Evolutionary conservation across 768 basidiomycete species (phyloP), one percentile per base, ranked within the genome.

Genomic region (Ramaria rubella): DNA sequence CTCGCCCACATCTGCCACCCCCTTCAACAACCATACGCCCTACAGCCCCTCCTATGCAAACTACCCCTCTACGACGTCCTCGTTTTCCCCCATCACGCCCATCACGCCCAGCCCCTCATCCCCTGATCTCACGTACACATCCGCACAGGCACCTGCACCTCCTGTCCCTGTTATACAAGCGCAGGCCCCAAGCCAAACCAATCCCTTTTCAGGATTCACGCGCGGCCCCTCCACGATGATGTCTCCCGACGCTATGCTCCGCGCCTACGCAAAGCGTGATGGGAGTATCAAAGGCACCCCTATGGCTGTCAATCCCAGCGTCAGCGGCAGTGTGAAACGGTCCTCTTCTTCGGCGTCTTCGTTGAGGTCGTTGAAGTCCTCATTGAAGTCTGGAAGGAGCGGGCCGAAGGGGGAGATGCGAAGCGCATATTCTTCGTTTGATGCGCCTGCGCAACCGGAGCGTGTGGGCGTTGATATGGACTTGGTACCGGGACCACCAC

Each of bases 171-270:
- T n/a, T n/a, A n/a, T n/a, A n/a, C 14, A 34, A 12, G 34, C 59
- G 4, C 42, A 55, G 31, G 15, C 38, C n/a, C 34, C 48, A 23
- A 51, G 45, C 17, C 42, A 55, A 5, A 57, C 23, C 34, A 56
- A 49, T 43, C 52, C 58, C n/a, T 55, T 57, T 26, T 36, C 53
- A 9, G 42, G 60, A 1, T 57, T 59, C 34, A 36, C 46, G 14
- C 52, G 33, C 29, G 52, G 53, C 31, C 73, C 76, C 24, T 73
- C 69, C 1, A 72, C 62, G 31, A 61, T 70, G 48, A 79, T 79
- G 77, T 75, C 77, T 1, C 87, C 87, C 3, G 88, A 90, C 64
- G 87, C 81, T 24, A 86, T 90, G 83, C 73, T 90, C 44, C 81
- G 84, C 34, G 85, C 84, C 1, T 89, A 87, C 58, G 86, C 86